Evolutionary conservation across 805 yeast species (phyloP), one percentile per base, ranked within the genome.

Genomic region (Wickerhamiella lipophila): DNA sequence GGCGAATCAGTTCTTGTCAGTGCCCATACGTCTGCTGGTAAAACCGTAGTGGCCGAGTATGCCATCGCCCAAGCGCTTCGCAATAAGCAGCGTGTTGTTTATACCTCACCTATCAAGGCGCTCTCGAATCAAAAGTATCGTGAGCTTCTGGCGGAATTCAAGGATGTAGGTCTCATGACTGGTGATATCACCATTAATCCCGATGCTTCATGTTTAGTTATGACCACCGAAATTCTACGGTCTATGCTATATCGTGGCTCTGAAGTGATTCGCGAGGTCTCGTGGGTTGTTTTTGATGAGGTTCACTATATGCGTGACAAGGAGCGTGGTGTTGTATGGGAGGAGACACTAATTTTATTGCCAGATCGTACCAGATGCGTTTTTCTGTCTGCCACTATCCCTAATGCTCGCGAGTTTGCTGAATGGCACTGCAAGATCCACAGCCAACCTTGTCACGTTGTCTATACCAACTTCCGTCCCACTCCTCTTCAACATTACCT

Each of bases 301-400:
- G 96, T 92, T 42, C 99, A 92, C 68, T 92, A 92, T 67, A 92
- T 92, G 94, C 80, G 96, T 68, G 99, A 92, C 64, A 82, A 86
- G 58, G 92, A 87, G 56, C 79, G 99, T 68, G 99, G 99, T 64
- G 99, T 92, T 47, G 98, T 92, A 30, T 92, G 99, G 99, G 99
- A 92, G 68, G 99, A 92, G 66, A 89, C 97, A 13, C 89, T 92
- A 55, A 92, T 92, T 51, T 70, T 92, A 62, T 72, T 92, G 39
- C 99, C 99, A 3, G 96, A 94, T 58, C 88, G 88, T 70, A 96
- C 92, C 15, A 89, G 83, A 56, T 86, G 88, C 60, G 96, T 89
- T 2, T 84, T 89, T 59, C 68, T 89, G 55, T 87, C 96, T 12
- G 97, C 97, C 44, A 89, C 98, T 1, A 89, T 89, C 56, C 98